These are phyloP conservation scores for Juncus inflexus DNA, from an alignment of 176 grass and related monocot genomes.

Conservation along the genomic window DNA sequence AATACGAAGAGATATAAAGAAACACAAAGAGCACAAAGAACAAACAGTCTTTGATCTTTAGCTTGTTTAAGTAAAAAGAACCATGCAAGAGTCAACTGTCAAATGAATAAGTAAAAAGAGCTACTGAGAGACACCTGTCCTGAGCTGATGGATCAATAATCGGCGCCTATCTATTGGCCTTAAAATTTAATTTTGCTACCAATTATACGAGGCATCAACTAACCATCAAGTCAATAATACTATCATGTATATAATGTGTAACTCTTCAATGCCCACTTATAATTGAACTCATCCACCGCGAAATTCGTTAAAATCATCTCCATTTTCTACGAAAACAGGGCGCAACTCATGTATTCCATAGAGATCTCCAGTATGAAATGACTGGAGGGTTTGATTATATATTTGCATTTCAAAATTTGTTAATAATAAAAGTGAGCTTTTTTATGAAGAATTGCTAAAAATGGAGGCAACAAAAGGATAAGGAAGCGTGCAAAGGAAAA, in stretches of 20 bases:
- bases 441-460: slow-evolving; percentile 1
- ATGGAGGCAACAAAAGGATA: slow-evolving; percentile 26
- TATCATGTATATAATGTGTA: neutral
- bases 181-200: slow-evolving; percentile 4
- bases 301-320: neutral
- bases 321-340: neutral
- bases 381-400: neutral
- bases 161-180: neutral
- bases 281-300: slow-evolving; percentile 14
- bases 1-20: neutral
- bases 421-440: too few species aligned
- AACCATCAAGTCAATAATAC: slow-evolving; percentile 4
- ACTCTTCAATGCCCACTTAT: slow-evolving; percentile 2
- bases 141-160: slow-evolving; percentile 15
- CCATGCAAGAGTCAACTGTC: neutral
- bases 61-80: slow-evolving; percentile 10
- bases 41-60: neutral
- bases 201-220: slow-evolving; percentile 13
- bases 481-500: slow-evolving; percentile 22
- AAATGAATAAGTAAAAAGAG: slow-evolving; percentile 1
- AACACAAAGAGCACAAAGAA: neutral
- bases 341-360: neutral
- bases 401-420: neutral
- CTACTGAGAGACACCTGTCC: too few species aligned
- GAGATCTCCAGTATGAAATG: neutral